A percentile compares a stretch with the other conserved stretches of the same genome.
Evolutionary conservation across 2,329 filamentous ascomycete species (phyloP).

Genomic region (Trichoderma breve): DNA sequence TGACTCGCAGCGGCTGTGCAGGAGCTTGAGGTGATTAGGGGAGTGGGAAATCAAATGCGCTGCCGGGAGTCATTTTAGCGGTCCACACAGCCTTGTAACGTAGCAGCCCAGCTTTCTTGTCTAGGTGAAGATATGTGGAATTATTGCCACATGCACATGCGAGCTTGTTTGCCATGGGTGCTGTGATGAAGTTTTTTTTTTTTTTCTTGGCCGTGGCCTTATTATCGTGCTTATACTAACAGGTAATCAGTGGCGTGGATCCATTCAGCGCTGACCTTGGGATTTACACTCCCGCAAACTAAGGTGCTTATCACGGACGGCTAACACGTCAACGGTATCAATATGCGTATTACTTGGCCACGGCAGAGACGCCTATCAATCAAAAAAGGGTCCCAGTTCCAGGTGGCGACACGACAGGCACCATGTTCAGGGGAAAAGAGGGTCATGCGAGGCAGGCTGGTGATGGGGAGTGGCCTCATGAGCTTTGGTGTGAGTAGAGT

Average conservation of each 20-base stretch:
- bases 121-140: not conserved
- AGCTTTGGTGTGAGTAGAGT: not conserved
- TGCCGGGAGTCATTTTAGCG: not conserved
- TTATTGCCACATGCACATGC: not conserved
- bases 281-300: not conserved
- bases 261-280: not conserved
- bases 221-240: not conserved
- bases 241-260: not conserved
- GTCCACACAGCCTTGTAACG: not conserved
- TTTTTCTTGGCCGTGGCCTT: not conserved
- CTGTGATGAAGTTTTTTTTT: not conserved
- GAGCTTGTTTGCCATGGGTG: too few relatives aligned
- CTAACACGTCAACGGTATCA: not conserved
- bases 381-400: not conserved
- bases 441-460: conserved; percentile 9
- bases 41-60: not conserved
- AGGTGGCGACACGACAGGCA: conserved; percentile 1
- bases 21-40: not conserved
- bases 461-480: conserved; percentile 10
- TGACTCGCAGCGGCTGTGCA: not conserved
- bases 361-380: not conserved
- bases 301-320: not conserved
- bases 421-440: conserved; percentile 3
- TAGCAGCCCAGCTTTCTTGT: not conserved
- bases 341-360: not conserved